Percentiles rank a stretch among this genome's conserved stretches.
These are phyloP conservation scores for Alternaria viburni DNA, from an alignment of 2,329 filamentous ascomycete species.

Conservation along the genomic window DNA sequence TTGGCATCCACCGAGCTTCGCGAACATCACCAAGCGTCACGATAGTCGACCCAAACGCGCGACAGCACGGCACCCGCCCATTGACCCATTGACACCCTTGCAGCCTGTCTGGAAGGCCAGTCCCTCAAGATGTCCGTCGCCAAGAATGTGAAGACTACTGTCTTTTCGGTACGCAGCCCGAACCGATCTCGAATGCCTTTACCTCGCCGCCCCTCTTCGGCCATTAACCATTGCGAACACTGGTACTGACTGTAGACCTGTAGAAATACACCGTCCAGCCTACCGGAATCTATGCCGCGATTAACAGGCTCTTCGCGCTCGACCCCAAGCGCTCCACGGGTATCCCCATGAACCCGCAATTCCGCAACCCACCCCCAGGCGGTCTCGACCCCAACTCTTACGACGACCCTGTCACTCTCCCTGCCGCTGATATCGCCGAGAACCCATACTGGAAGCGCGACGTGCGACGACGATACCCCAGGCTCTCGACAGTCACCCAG, in stretches of 20 bases:
- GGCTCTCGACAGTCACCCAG: constrained; percentile 79
- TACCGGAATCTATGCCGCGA: constrained; percentile 81
- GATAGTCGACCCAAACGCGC: constrained; percentile 22
- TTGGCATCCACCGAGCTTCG: constrained; percentile 33
- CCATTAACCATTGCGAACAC: not conserved
- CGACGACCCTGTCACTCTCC: constrained; percentile 81
- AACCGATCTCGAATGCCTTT: constrained; percentile 1
- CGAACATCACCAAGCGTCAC: constrained; percentile 36
- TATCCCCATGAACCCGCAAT: constrained; percentile 90
- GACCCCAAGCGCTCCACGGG: constrained; percentile 90
- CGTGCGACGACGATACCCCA: constrained; percentile 79
- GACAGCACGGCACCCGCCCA: constrained; percentile 23
- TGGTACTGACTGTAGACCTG: constrained; percentile 17
- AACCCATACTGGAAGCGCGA: constrained; percentile 98
- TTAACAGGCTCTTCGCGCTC: constrained; percentile 79
- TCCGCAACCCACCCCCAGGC: constrained; percentile 84
- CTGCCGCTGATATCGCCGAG: constrained; percentile 86
- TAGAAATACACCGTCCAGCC: constrained; percentile 98
- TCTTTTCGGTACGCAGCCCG: constrained; percentile 36
- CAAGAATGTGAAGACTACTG: constrained; percentile 38
- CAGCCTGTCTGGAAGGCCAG: constrained; percentile 14
- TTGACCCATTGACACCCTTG: constrained; percentile 32
- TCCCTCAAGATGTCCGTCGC: constrained; percentile 35
- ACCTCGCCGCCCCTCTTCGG: constrained; percentile 12
- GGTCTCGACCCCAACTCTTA: constrained; percentile 72